Evolutionary conservation across 495 filamentous ascomycete genomes (phyloP).

Genomic region (Penicillium canescens): DNA sequence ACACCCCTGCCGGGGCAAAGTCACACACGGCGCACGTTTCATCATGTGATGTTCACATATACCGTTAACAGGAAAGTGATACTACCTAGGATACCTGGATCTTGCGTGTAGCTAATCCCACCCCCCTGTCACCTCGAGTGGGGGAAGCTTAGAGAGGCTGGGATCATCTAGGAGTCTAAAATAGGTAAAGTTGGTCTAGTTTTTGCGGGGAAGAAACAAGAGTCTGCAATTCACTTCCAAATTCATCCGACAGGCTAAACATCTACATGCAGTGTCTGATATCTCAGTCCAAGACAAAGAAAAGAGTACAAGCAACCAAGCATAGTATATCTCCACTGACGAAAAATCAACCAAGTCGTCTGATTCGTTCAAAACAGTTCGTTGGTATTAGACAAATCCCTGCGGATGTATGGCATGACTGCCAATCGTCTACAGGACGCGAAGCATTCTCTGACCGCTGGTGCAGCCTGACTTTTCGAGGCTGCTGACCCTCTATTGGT

Average conservation of each 20-base stretch:
- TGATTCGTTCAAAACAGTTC: conserved; percentile 12
- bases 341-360: not conserved
- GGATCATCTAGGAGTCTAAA: no score
- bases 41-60: conserved; percentile 26
- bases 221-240: not conserved
- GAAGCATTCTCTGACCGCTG: conserved; percentile 15
- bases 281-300: not conserved
- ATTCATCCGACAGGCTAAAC: not conserved
- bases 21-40: conserved; percentile 26
- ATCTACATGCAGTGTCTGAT: not conserved
- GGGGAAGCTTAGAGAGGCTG: no score
- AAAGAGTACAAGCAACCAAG: not conserved
- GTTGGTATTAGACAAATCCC: conserved; percentile 7
- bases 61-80: not conserved
- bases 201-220: no score
- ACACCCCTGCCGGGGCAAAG: conserved; percentile 10
- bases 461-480: conserved; percentile 12
- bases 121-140: no score
- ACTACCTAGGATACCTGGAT: not conserved
- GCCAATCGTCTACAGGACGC: conserved; percentile 21
- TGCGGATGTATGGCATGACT: conserved; percentile 21
- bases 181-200: no score
- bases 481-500: conserved; percentile 14
- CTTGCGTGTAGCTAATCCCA: no score
- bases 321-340: not conserved